Evolutionary conservation across 805 yeast genomes (phyloP), one percentile per base, ranked within the genome.

Genomic region (Komagataella mondaviorum): DNA sequence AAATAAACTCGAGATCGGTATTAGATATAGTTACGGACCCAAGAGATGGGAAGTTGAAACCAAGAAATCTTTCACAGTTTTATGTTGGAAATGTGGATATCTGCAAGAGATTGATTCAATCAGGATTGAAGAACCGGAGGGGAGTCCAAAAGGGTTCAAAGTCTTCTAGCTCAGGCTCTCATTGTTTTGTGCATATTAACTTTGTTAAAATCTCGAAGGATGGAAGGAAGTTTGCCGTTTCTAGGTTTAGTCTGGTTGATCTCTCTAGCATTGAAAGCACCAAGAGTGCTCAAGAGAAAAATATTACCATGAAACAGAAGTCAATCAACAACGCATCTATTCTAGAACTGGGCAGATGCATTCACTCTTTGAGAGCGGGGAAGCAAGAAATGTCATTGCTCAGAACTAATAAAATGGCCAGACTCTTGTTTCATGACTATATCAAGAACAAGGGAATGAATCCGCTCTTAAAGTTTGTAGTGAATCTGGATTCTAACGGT

Each of bases 261-360:
- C 57, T 78, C 17, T 80, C 81, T 1, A 64, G 81, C 1, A 67
- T 77, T 6, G 81, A 78, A 59, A 66, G 80, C 56, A 66, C 75
- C 7, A 74, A 72, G 52, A 54, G 64, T 10, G 72, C 80, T 1
- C 67, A 67, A 51, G 72, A 78, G 0, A 63, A 64, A 7, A 79
- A 79, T 4, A 58, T 63, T n/a, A 67, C 71, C 20, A 63, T 74
- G 47, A 67, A 63, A 48, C 81, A 77, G 54, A 75, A 77, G 16
- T 69, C 74, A 49, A 68, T 71, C 49, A 74, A 77, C 17, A 77
- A 77, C 56, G 69, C 69, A 46, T 72, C 78, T 7, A 61, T 76
- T 50, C 71, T 77, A 54, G 74, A 75, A 52, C 61, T 78, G 7
- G 80, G 81, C 6, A 70, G 77, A 51, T 70, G 78, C 48, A 59